phyloP scores from a whole-genome alignment of 2,329 filamentous ascomycete species.

The Myriosclerotinia curreyana region DNA sequence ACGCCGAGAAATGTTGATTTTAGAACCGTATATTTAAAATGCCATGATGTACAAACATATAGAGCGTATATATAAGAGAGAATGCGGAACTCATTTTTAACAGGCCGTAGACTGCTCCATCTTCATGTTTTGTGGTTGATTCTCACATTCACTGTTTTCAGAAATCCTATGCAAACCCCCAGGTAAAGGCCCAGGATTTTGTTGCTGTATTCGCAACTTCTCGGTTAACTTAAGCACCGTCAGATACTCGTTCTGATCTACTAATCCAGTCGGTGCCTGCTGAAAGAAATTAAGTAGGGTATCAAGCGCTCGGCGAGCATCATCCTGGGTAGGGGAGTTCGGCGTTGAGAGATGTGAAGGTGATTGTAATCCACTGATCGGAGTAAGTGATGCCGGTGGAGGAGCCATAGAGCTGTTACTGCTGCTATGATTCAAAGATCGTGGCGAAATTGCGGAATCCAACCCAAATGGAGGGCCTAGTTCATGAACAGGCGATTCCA shows the following conservation, averaged over 20 bases:
- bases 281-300: constrained; percentile 80
- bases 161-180: constrained; percentile 42
- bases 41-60: constrained; percentile 24
- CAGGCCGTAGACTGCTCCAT: constrained; percentile 38
- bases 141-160: constrained; percentile 37
- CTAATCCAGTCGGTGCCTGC: constrained; percentile 60
- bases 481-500: constrained; percentile 52
- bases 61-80: constrained; percentile 1
- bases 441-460: constrained; percentile 43
- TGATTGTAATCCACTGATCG: constrained; percentile 40
- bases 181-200: constrained; percentile 37
- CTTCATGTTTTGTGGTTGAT: constrained; percentile 30
- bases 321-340: constrained; percentile 74
- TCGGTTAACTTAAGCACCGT: constrained; percentile 80
- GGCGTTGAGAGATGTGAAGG: constrained; percentile 54
- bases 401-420: constrained; percentile 50
- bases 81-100: constrained; percentile 22
- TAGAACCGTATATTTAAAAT: constrained; percentile 10
- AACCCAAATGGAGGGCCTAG: constrained; percentile 41
- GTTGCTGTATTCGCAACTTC: constrained; percentile 68
- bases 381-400: constrained; percentile 42
- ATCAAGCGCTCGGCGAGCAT: constrained; percentile 77
- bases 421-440: constrained; percentile 50
- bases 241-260: constrained; percentile 74
- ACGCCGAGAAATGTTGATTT: constrained; percentile 11